Conservation (phyloP, 257 asterid species). For the Solanum chilense region DNA sequence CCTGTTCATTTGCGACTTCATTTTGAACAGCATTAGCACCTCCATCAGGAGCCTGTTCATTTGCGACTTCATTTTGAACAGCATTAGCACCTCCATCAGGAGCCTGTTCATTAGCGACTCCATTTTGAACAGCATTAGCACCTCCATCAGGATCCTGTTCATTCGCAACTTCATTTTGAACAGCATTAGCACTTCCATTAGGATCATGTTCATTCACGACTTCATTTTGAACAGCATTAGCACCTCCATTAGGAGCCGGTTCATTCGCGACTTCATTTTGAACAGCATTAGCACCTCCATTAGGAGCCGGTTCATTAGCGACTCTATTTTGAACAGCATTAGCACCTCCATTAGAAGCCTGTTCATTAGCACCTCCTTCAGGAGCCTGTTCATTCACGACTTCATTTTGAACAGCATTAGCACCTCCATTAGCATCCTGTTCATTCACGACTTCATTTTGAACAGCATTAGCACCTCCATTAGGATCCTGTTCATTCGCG, state of each 20-base stretch:
- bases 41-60: not conserved
- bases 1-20: not conserved
- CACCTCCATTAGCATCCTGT: no score
- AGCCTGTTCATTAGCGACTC: not conserved
- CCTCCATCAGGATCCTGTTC: not conserved
- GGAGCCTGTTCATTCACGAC: not conserved
- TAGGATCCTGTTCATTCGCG: not conserved
- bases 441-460: not conserved
- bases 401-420: not conserved
- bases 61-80: not conserved
- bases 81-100: not conserved
- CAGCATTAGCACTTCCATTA: not conserved
- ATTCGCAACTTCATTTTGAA: not conserved
- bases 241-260: not conserved
- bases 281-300: not conserved
- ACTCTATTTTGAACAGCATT: not conserved
- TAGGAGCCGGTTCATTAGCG: not conserved
- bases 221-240: not conserved
- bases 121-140: not conserved
- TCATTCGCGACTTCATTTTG: not conserved
- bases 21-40: not conserved
- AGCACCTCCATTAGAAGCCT: not conserved
- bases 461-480: not conserved
- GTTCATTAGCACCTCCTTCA: not conserved
- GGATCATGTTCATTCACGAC: not conserved